Percentiles rank a stretch among this genome's conserved stretches.
These are phyloP conservation scores for Penicillium thymicola DNA, from an alignment of 2,329 filamentous ascomycete species.

Conservation along the genomic window DNA sequence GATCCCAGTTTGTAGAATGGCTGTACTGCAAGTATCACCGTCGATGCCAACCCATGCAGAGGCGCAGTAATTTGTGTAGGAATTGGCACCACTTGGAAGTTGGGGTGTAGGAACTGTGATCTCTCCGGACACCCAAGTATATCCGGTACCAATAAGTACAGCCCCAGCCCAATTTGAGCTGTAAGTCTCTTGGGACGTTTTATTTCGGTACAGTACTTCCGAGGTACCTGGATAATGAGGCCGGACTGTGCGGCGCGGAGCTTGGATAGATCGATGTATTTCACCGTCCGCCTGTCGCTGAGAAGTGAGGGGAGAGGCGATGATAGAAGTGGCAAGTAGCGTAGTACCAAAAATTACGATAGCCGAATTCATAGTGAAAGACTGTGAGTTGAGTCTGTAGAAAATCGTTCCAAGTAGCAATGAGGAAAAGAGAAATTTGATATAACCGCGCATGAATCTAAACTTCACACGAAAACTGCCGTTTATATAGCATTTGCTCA, in stretches of 20 bases:
- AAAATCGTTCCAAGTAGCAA: not conserved
- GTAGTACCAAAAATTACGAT: slow-evolving; percentile 34
- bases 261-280: slow-evolving; percentile 27
- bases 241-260: slow-evolving; percentile 27
- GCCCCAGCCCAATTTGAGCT: slow-evolving; percentile 59
- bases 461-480: not conserved
- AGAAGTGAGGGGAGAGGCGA: slow-evolving; percentile 48
- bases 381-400: not conserved
- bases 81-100: slow-evolving; percentile 34
- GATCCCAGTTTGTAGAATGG: slow-evolving; percentile 56
- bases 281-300: slow-evolving; percentile 34
- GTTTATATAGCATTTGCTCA: not conserved
- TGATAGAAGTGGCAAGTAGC: slow-evolving; percentile 41
- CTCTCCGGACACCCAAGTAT: slow-evolving; percentile 52
- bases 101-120: slow-evolving; percentile 52
- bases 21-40: slow-evolving; percentile 53
- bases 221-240: slow-evolving; percentile 31
- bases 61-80: slow-evolving; percentile 41
- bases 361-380: slow-evolving; percentile 50
- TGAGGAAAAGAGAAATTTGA: not conserved
- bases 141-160: slow-evolving; percentile 51
- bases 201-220: slow-evolving; percentile 32
- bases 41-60: slow-evolving; percentile 61
- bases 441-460: not conserved
- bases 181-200: slow-evolving; percentile 47